Evolutionary conservation across 805 yeast species (phyloP).

Genomic region (Cyberlindnera euphorbiiphila): DNA sequence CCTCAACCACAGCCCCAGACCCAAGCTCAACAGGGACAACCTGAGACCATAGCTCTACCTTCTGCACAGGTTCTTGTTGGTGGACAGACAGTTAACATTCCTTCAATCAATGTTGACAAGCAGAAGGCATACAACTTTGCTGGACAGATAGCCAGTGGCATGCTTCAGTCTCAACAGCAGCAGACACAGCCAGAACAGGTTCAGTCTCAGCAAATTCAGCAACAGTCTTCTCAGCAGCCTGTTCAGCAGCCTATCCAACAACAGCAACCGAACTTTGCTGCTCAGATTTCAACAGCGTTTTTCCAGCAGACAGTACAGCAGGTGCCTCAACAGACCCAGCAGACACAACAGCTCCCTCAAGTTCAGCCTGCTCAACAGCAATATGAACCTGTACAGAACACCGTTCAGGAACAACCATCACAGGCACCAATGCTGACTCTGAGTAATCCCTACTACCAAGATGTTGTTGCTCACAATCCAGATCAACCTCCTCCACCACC

Average conservation of each 20-base stretch:
- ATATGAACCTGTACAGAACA: too few species aligned
- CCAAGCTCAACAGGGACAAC: not conserved
- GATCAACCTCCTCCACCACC: constrained; percentile 14
- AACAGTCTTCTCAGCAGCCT: too few species aligned
- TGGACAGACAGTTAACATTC: constrained; percentile 13
- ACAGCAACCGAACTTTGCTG: too few species aligned
- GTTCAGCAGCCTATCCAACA: too few species aligned
- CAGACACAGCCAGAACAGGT: constrained; percentile 9
- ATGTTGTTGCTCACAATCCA: constrained; percentile 2
- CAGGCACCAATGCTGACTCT: constrained; percentile 11
- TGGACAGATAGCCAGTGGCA: constrained; percentile 11
- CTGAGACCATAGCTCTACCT: constrained; percentile 13
- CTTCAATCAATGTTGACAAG: constrained; percentile 16
- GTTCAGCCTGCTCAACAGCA: too few species aligned
- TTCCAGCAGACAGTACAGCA: too few species aligned
- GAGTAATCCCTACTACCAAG: constrained; percentile 20
- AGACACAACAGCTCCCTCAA: too few species aligned
- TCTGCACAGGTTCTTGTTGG: constrained; percentile 14
- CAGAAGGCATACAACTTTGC: constrained; percentile 16
- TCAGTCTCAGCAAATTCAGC: constrained; percentile 5
- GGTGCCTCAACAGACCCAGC: too few species aligned
- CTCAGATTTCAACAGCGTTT: too few species aligned
- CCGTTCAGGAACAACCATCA: not conserved
- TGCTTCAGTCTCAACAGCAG: constrained; percentile 5
- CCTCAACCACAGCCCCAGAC: constrained; percentile 4